These are phyloP conservation scores for Plasmodium gallinaceum DNA, from an alignment of 169 alveolate species.

Conservation along the genomic window DNA sequence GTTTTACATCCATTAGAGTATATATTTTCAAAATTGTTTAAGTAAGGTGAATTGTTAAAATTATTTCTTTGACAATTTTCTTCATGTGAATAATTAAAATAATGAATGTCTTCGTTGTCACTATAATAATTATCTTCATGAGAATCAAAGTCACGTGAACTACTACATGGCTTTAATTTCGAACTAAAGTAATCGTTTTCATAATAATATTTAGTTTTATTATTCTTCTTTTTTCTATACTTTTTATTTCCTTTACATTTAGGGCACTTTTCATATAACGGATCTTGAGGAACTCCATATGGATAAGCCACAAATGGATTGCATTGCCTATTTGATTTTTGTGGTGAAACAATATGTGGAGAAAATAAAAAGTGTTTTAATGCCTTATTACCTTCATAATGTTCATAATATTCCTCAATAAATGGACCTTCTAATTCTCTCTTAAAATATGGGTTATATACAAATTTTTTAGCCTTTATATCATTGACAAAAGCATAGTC, in stretches of 20 bases:
- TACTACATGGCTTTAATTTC: conserved; percentile 12
- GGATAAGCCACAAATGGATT: conserved; percentile 75
- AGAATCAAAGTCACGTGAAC: neutral
- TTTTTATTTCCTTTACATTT: conserved; percentile 66
- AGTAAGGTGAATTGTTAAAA: conserved; percentile 1
- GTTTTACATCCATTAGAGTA: neutral
- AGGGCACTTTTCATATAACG: conserved; percentile 55
- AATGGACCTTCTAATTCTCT: conserved; percentile 51
- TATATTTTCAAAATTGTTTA: conserved; percentile 19
- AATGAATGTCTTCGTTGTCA: conserved; percentile 1
- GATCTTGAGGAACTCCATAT: conserved; percentile 62
- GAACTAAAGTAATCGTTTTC: conserved; percentile 14
- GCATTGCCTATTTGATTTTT: conserved; percentile 50
- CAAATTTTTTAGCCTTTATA: conserved; percentile 50
- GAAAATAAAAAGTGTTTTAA: conserved; percentile 5
- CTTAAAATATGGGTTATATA: conserved; percentile 56
- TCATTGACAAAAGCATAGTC: conserved; percentile 65
- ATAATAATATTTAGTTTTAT: neutral
- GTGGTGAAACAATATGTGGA: conserved; percentile 23
- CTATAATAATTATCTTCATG: neutral
- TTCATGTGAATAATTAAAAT: neutral
- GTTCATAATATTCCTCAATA: conserved; percentile 40
- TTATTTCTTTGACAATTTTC: neutral
- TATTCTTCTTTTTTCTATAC: conserved; percentile 1
- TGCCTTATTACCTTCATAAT: conserved; percentile 3